Evolutionary conservation across 495 filamentous ascomycete genomes (phyloP), one percentile per base, ranked within the genome.

Genomic region (Hypoxylon fragiforme): DNA sequence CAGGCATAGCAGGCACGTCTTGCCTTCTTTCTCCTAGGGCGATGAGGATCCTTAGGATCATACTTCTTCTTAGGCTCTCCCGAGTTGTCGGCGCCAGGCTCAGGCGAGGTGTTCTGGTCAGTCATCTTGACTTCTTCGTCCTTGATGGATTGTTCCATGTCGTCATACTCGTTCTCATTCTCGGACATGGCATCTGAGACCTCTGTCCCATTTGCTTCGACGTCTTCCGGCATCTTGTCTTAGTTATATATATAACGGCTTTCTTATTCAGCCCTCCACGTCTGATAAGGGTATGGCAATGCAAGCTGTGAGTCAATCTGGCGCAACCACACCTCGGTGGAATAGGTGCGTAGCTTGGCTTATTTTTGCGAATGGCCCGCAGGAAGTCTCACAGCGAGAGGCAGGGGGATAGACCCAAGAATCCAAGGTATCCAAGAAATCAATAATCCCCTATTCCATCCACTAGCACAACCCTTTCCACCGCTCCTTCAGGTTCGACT

Each of bases 1-100:
- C 94, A 98, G 21, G 95, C 92, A 82, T 87, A 92, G 69, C 94
- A 98, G 47, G 94, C 94, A 66, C 94, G 81, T 60, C 92, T 80
- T 24, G 94, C 94, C 80, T 98, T 98, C 79, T 97, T 98, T 66
- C 94, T 83, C 61, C 91, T 80, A 32, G 94, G 90, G 57, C 94
- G 81, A 64, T 84, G 77, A 21, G 92, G 90, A 67, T 97, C 94
- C 68, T 94, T 95, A 24, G 89, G 80, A 68, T 88, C 78, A 40
- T 79, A 75, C 71, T 85, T 83, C 68, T 85, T 83, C 65, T 75
- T 83, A 60, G 63, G 72, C 71, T 78, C 72, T 14, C 70, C 69
- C 54, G 63, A 61, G 50, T 68, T 68, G 28, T 77, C 77, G 36
- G 72, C 54, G 19, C 67, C 70, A 22, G 68, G 63, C 45, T 74